Base-by-base conservation (phyloP, 352 stramenopile species). In the Globisporangium parvum region DNA sequence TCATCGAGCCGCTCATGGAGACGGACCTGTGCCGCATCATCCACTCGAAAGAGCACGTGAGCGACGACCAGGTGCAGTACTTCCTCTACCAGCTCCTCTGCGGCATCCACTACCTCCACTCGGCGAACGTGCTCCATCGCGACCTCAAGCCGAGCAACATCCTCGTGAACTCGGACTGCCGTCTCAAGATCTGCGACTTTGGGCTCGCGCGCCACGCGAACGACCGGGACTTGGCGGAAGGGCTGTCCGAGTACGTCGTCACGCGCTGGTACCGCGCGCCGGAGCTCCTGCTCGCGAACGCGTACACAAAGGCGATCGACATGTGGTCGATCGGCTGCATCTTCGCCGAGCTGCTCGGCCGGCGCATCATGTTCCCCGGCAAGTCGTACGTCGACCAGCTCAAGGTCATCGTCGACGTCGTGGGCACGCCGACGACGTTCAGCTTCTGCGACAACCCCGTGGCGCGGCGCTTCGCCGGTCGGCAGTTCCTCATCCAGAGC, bases 291-390 rank as follows among this genome's bases (percentile, higher is more conserved):
- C 66, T 95, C 15, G 85, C 85, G 0, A 93, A 93, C 45, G 59
- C 75, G 47, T 95, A 95, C 66, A 87, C 75, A 21, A 92, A 88
- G 55, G 82, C 83, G 20, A 81, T 95, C 58, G 96, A 99, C 67
- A 89, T 98, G 63, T 99, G 95, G 95, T 94, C 85, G 55, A 96
- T 99, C 37, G 98, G 97, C 14, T 99, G 98, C 69, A 99, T 99
- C 57, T 98, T 99, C 62, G 98, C 89, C 2, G 98, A 99, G 72
- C 78, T 99, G 18, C 80, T 99, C 15, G 82, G 87, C 3, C 77
- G 97, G 2, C 66, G 74, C 2, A 79, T 93, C 52, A 71, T 95
- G 42, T 95, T 95, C 45, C 83, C 85, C 3, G 85, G 85, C 14
- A 88, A 81, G 47, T 92, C 80, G 11, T 95, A 93, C 58, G 83